A percentile compares a stretch with the other conserved stretches of the same genome.
phyloP scores from a whole-genome alignment of 2,329 filamentous ascomycete species.

The Peltaster fructicola region DNA sequence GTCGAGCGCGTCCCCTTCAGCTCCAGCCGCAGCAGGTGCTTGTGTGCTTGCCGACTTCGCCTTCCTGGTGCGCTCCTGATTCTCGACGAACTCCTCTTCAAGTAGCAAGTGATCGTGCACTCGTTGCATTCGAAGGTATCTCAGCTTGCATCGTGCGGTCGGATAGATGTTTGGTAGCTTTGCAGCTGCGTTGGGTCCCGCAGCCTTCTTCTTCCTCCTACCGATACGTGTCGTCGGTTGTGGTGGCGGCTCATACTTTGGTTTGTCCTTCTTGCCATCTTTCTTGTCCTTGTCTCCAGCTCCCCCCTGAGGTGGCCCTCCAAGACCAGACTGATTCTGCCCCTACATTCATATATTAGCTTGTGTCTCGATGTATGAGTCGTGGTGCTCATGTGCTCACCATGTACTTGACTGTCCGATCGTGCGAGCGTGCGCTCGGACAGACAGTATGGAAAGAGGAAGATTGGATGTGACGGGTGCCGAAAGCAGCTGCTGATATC shows the following conservation, averaged over 20 bases:
- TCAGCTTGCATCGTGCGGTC: constrained; percentile 91
- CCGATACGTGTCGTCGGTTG: constrained; percentile 92
- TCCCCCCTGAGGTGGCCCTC: constrained; percentile 42
- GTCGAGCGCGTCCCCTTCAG: constrained; percentile 62
- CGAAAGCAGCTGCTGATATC: too few relatives aligned
- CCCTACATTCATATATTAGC: too few relatives aligned
- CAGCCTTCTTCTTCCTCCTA: constrained; percentile 94
- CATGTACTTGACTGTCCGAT: too few relatives aligned
- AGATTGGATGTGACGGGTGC: too few relatives aligned
- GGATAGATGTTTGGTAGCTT: constrained; percentile 91
- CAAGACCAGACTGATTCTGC: constrained; percentile 72
- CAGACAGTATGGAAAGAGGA: too few relatives aligned
- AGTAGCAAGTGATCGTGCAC: constrained; percentile 94
- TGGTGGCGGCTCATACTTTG: constrained; percentile 97
- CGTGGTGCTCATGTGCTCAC: too few relatives aligned
- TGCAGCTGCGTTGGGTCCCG: constrained; percentile 80
- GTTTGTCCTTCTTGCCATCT: constrained; percentile 83
- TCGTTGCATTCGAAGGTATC: constrained; percentile 93
- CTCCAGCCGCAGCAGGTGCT: constrained; percentile 37
- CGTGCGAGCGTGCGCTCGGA: too few relatives aligned
- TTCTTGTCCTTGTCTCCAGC: constrained; percentile 79
- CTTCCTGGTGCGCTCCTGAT: constrained; percentile 89
- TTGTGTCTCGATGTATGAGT: too few relatives aligned
- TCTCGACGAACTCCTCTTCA: constrained; percentile 97
- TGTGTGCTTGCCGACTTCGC: constrained; percentile 65